Evolutionary conservation across 768 basidiomycete genomes (phyloP), one percentile per base, ranked within the genome.

Genomic region (Pulveroboletus sp.): DNA sequence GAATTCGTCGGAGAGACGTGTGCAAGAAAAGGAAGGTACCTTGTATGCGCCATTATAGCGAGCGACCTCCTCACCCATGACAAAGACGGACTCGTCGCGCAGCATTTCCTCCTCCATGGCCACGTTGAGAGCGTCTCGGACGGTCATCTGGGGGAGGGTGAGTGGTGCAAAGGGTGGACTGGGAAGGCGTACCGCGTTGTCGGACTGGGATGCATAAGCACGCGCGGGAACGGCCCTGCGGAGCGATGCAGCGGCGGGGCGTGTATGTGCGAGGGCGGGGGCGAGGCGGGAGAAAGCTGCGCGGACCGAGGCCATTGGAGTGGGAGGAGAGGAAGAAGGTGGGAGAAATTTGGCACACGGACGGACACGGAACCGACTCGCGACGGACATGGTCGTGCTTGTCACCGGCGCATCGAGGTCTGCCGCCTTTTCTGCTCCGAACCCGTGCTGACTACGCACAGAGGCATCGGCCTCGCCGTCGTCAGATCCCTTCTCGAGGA

Each of bases 61-160:
- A 43, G 95, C 95, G 53, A 99, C 96, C 68, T 99, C 96, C 73
- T 99, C 96, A 51, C 96, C 96, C 54, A 99, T 71, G 62, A 99
- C 73, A 72, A 95, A 99, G 35, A 99, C 96, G 30, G 76, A 86
- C 68, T 94, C 89, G 70, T 99, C 96, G 38, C 92, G 85, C 61
- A 85, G 68, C 96, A 99, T 98, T 75, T 99, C 96, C 74, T 99
- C 96, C 75, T 97, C 96, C 90, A 99, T 93, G 24, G 96, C 96
- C 47, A 85, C 73, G 72, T 97, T 98, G 56, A 99, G 85, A 37
- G 96, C 96, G 48, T 99, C 96, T 65, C 96, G 91, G 54, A 96
- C 95, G 47, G 93, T 98, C 94, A 95, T 92, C 92, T 93, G 57
- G 27, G 47, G 32, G 23, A 19, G 26, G 41, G 43, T 54, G 44